Evolutionary conservation across 768 basidiomycete genomes (phyloP).

Genomic region (Russula sp.): DNA sequence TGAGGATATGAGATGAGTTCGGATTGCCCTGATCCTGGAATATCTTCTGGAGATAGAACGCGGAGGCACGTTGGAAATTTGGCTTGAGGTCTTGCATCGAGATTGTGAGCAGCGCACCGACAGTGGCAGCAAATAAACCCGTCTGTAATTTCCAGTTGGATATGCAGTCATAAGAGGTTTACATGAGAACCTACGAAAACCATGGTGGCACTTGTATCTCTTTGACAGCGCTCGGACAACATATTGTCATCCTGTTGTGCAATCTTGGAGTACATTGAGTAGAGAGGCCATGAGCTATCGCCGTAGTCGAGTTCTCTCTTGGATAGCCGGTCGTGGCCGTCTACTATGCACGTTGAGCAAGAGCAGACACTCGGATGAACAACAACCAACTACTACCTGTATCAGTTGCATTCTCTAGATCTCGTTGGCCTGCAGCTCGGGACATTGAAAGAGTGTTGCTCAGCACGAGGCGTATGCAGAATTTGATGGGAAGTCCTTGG

Average conservation of each 20-base stretch:
- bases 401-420: too few species aligned
- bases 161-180: too few species aligned
- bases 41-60: conserved; percentile 3
- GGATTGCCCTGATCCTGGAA: not conserved
- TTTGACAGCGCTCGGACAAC: conserved; percentile 24
- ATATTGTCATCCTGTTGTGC: conserved; percentile 21
- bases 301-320: not conserved
- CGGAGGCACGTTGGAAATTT: not conserved
- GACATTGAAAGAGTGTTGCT: too few species aligned
- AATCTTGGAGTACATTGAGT: conserved; percentile 15
- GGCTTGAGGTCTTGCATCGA: conserved; percentile 16
- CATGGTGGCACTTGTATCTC: conserved; percentile 24
- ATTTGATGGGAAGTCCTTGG: too few species aligned
- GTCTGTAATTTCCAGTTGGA: conserved; percentile 9
- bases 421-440: too few species aligned
- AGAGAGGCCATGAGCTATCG: conserved; percentile 18
- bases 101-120: conserved; percentile 6
- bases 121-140: conserved; percentile 24
- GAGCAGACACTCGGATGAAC: too few species aligned
- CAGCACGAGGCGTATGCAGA: too few species aligned
- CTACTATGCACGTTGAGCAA: too few species aligned
- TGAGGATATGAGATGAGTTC: not conserved
- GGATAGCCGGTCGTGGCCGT: not conserved
- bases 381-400: too few species aligned
- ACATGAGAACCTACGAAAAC: conserved; percentile 21